phyloP scores from a whole-genome alignment of 2,329 filamentous ascomycete genomes.

The Akanthomyces muscarius region DNA sequence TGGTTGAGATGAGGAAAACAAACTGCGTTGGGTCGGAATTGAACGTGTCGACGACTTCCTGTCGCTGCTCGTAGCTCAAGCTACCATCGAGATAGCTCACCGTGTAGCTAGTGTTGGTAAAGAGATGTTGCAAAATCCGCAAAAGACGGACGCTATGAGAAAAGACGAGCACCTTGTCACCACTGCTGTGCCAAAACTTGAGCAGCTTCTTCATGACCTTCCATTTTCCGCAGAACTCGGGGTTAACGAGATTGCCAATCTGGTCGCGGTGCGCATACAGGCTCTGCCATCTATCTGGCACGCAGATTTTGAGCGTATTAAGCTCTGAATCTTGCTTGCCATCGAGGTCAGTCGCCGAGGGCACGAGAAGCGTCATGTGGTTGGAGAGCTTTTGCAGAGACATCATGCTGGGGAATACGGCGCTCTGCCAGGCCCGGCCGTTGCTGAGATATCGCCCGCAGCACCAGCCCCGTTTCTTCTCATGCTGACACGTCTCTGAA shows the following conservation, averaged over 20 bases:
- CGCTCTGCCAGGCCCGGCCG: slow-evolving; percentile 65
- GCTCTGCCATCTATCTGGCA: slow-evolving; percentile 70
- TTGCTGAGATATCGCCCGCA: slow-evolving; percentile 59
- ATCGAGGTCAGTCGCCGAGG: slow-evolving; percentile 55
- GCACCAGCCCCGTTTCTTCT: slow-evolving; percentile 71
- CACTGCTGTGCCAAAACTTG: slow-evolving; percentile 82
- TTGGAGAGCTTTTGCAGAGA: slow-evolving; percentile 85
- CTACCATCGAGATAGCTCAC: slow-evolving; percentile 87
- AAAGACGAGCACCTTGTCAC: slow-evolving; percentile 94
- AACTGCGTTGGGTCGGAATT: slow-evolving; percentile 85
- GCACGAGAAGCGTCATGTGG: slow-evolving; percentile 85
- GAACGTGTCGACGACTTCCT: slow-evolving; percentile 81
- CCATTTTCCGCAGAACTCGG: slow-evolving; percentile 96
- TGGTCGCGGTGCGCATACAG: slow-evolving; percentile 73
- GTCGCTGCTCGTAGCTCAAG: slow-evolving; percentile 77
- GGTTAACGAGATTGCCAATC: slow-evolving; percentile 75
- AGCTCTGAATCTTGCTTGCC: slow-evolving; percentile 79
- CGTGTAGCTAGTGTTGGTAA: slow-evolving; percentile 84
- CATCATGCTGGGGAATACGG: slow-evolving; percentile 81
- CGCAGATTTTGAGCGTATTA: slow-evolving; percentile 65
- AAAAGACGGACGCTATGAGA: slow-evolving; percentile 86
- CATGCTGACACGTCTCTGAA: slow-evolving; percentile 63
- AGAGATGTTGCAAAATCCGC: slow-evolving; percentile 77
- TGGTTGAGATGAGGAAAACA: slow-evolving; percentile 92
- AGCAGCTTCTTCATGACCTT: slow-evolving; percentile 82